Percentiles rank a stretch among this genome's conserved stretches.
phyloP scores from a whole-genome alignment of 305 asterid genomes.

The Solanum chacoense region DNA sequence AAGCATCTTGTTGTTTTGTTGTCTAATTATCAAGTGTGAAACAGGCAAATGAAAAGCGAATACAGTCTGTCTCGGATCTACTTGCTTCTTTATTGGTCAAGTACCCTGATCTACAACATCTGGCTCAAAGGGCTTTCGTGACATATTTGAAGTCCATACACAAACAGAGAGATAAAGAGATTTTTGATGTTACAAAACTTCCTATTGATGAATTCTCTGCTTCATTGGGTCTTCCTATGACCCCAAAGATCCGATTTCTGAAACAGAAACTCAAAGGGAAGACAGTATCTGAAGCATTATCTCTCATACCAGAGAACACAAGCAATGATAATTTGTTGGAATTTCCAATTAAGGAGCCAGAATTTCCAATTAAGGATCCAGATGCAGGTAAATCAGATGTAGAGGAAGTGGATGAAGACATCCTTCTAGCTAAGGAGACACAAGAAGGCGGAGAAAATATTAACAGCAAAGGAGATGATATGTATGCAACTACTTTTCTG shows the following conservation, averaged over 20 bases:
- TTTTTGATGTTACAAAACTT: slow-evolving; percentile 70
- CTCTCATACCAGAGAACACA: slow-evolving; percentile 33
- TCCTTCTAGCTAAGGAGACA: slow-evolving; percentile 5
- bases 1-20: neutral
- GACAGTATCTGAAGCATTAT: slow-evolving; percentile 35
- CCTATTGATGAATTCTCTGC: slow-evolving; percentile 73
- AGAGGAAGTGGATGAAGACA: neutral
- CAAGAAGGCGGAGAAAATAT: neutral
- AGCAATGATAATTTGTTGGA: slow-evolving; percentile 26
- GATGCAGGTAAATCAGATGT: neutral
- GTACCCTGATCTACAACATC: slow-evolving; percentile 55
- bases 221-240: slow-evolving; percentile 94
- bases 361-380: slow-evolving; percentile 6
- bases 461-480: neutral
- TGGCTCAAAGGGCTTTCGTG: slow-evolving; percentile 82
- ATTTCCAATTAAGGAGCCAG: slow-evolving; percentile 8
- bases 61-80: slow-evolving; percentile 77
- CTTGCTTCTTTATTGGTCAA: slow-evolving; percentile 77
- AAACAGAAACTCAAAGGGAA: slow-evolving; percentile 57
- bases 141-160: slow-evolving; percentile 79
- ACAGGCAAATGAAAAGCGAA: slow-evolving; percentile 63
- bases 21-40: neutral
- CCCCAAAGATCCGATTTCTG: slow-evolving; percentile 77
- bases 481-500: neutral
- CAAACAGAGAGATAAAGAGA: slow-evolving; percentile 74